Evolutionary conservation across 352 stramenopile species (phyloP), one percentile per base, ranked within the genome.

Genomic region (Phytophthora meadii): DNA sequence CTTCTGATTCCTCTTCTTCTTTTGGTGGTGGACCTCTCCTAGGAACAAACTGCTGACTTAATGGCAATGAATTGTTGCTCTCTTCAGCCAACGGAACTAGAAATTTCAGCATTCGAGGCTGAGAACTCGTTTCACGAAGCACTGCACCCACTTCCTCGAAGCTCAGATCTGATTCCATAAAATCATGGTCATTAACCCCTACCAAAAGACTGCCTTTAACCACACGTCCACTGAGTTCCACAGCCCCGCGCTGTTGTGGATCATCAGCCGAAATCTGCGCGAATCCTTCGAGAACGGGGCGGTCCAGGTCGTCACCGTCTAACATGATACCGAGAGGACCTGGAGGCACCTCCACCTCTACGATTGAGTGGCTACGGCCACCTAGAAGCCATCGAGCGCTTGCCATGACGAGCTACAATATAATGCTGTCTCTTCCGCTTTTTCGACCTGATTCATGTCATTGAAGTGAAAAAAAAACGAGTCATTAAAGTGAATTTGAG

Each of bases 301-400:
- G 74, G 4, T 61, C 59, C 9, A 63, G n/a, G 12, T 62, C 70
- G 36, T 78, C 71, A 4, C 68, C 58, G 28, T 94, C 82, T 5
- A 94, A 57, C n/a, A 87, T 27, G 27, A 93, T 86, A 9, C 81
- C 84, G 0, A 93, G 66, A 15, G 87, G 63, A 0, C 80, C 85
- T 0, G 82, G 72, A 25, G 72, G 64, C 27, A 88, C 81, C 11
- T 72, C 49, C 10, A 94, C 70, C n/a, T 82, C 51, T 39, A 90
- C 68, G 2, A 70, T 19, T n/a, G 48, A 37, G 15, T 50, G 15
- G 5, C 36, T 7, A 11, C 34, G 19, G 11, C 36, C 36, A 11
- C 49, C 40, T n/a, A 68, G 22, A 8, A 62, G 51, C 64, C 64
- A 72, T 8, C 64, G 64, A 25, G 64, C 64, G 17, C 57, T 61